Conservation (phyloP, 2,329 filamentous ascomycete species). For the Plectosphaerella cucumerina region DNA sequence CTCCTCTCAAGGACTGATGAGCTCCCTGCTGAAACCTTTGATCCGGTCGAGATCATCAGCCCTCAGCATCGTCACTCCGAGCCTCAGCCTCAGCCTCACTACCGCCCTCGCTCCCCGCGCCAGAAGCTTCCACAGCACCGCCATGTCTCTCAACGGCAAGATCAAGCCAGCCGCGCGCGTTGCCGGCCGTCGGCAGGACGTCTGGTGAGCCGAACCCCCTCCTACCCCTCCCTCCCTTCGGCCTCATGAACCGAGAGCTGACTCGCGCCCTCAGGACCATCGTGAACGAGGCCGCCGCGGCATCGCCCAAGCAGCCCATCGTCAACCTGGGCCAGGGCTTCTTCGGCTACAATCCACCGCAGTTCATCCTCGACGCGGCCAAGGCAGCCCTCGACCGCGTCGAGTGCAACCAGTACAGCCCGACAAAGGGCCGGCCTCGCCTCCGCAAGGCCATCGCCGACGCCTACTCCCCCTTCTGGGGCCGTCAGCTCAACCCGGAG, state of each 20-base stretch:
- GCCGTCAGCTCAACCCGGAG: constrained; percentile 75
- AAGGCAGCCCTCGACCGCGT: constrained; percentile 85
- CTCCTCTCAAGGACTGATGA: constrained; percentile 6
- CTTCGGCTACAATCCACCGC: constrained; percentile 90
- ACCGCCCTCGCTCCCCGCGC: too few relatives aligned
- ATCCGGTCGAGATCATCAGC: constrained; percentile 7
- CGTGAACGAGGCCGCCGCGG: constrained; percentile 61
- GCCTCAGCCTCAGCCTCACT: background rate
- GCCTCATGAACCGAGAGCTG: background rate
- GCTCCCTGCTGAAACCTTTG: constrained; percentile 9
- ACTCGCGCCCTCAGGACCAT: constrained; percentile 45
- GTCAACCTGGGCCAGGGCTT: constrained; percentile 66
- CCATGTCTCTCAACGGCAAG: constrained; percentile 40
- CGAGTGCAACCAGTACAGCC: constrained; percentile 98
- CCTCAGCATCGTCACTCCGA: constrained; percentile 7
- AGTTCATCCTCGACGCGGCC: constrained; percentile 86
- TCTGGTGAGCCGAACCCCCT: constrained; percentile 35
- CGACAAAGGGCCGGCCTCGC: constrained; percentile 86
- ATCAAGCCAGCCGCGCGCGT: constrained; percentile 47
- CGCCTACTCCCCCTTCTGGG: constrained; percentile 88
- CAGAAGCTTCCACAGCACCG: constrained; percentile 17
- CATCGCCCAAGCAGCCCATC: constrained; percentile 59
- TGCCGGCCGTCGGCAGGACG: constrained; percentile 45
- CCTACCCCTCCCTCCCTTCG: background rate
- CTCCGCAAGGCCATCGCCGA: constrained; percentile 91